Evolutionary conservation across 306 rosid species (phyloP).

Genomic region (Carpinus viminea): DNA sequence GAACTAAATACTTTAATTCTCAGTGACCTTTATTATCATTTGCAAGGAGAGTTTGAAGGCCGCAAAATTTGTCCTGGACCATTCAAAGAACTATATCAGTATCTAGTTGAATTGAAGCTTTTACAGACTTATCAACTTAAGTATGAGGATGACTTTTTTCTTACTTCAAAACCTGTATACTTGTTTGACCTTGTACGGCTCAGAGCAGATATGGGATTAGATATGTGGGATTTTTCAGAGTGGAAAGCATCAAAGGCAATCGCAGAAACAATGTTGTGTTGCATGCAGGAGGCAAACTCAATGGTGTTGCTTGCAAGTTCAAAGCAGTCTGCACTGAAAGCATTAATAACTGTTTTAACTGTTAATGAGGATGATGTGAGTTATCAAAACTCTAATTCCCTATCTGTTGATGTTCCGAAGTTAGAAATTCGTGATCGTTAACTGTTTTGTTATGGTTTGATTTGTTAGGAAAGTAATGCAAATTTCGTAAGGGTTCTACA

Average conservation of each 20-base stretch:
- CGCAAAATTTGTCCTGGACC: constrained; percentile 75
- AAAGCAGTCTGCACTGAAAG: constrained; percentile 68
- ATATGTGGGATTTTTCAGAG: constrained; percentile 75
- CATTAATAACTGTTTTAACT: constrained; percentile 59
- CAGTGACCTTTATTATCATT: constrained; percentile 86
- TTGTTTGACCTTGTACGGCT: constrained; percentile 64
- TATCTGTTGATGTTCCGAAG: constrained; percentile 20
- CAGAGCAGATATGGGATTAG: constrained; percentile 70
- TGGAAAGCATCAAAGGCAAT: constrained; percentile 72
- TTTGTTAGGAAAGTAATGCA: neutral
- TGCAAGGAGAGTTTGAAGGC: constrained; percentile 96
- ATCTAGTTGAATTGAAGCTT: constrained; percentile 56
- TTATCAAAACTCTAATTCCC: constrained; percentile 29
- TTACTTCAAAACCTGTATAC: constrained; percentile 46
- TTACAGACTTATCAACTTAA: constrained; percentile 53
- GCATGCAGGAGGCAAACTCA: constrained; percentile 68
- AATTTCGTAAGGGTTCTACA: neutral
- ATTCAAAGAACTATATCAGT: constrained; percentile 74
- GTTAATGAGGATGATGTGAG: constrained; percentile 70
- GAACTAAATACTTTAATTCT: constrained; percentile 71
- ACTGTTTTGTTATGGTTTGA: neutral
- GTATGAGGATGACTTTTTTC: constrained; percentile 52
- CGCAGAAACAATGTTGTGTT: constrained; percentile 69
- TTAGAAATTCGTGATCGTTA: neutral
- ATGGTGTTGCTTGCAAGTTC: constrained; percentile 65